Base-by-base conservation (phyloP, 2,329 filamentous ascomycete genomes). In the Fusarium armeniacum region DNA sequence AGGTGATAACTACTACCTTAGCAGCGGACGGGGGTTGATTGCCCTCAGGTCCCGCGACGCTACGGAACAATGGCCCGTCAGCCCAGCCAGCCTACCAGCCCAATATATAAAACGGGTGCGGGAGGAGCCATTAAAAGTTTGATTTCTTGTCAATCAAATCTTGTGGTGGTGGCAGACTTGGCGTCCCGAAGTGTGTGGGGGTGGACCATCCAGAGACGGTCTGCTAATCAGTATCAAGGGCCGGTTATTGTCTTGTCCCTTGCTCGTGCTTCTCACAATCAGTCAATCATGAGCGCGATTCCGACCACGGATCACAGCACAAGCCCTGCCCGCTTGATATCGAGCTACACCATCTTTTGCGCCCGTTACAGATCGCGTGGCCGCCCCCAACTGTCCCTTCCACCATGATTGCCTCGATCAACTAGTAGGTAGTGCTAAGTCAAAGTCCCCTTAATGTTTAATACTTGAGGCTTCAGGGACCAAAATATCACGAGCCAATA, bases 271-370 rank as follows among this genome's bases (percentile, higher is more conserved):
- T 73, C 64, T 50, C 24, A 20, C 20, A 54, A 53, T 32, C 38
- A 55, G 50, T 73, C 71, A 72, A 73, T 73, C 71, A 72, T 22
- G 57, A 67, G 51, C 63, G 67, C 53, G 45, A 69, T 56, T 63
- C 55, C 52, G 58, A 56, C 71, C 71, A 68, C 62, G 71, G 61
- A 70, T 67, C 61, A 60, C 58, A 65, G 62, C 55, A 55, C 49
- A 46, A 55, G 66, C 60, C 69, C 67, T 66, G 54, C 53, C 43
- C 50, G 53, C 51, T 47, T 55, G 32, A 55, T 55, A 52, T 30
- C 49, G 26, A 35, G 46, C 41, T 32, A 24, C 41, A 44, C 9
- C 41, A 18, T 4, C 61, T 59, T 72, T 52, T 74, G 67, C 72
- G 71, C 70, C 70, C 72, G 72, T 74, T 64, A 61, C 46, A 55